Percentiles rank a stretch among this genome's conserved stretches.
phyloP scores from a whole-genome alignment of 2,329 filamentous ascomycete species.

The Botrytis sinoallii region DNA sequence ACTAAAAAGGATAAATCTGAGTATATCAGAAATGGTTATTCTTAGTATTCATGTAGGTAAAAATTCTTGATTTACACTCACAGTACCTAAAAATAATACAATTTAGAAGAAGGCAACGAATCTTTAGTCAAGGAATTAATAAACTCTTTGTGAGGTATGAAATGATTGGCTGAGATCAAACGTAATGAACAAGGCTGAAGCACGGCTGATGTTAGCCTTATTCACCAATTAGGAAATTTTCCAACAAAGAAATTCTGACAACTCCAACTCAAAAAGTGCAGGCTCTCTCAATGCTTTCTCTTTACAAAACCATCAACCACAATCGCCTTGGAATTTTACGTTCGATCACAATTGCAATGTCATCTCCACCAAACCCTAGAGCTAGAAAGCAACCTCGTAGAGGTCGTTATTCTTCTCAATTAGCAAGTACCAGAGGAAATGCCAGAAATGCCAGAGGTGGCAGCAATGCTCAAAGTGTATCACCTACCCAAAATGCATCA shows the following conservation, averaged over 20 bases:
- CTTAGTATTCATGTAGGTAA: background rate
- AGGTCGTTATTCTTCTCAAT: conserved; percentile 2
- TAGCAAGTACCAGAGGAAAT: conserved; percentile 4
- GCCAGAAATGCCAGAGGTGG: background rate
- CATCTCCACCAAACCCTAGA: conserved; percentile 1
- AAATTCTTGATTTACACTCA: background rate
- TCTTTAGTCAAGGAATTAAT: background rate
- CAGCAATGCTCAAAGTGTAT: background rate
- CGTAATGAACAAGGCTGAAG: background rate
- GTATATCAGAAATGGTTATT: background rate
- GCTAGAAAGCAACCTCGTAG: conserved; percentile 13
- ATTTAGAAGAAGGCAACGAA: background rate
- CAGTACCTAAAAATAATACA: background rate
- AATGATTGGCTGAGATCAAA: background rate
- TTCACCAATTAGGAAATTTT: background rate
- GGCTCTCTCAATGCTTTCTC: background rate
- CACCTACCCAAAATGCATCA: background rate
- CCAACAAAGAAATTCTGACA: background rate
- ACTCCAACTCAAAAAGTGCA: background rate
- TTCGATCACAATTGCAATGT: conserved; percentile 3
- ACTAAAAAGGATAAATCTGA: background rate
- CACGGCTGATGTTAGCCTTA: background rate
- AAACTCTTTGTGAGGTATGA: background rate
- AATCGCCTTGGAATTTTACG: conserved; percentile 2
- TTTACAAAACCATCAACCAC: conserved; percentile 2